phyloP scores from a whole-genome alignment of 306 rosid genomes.

The Geum urbanum region DNA sequence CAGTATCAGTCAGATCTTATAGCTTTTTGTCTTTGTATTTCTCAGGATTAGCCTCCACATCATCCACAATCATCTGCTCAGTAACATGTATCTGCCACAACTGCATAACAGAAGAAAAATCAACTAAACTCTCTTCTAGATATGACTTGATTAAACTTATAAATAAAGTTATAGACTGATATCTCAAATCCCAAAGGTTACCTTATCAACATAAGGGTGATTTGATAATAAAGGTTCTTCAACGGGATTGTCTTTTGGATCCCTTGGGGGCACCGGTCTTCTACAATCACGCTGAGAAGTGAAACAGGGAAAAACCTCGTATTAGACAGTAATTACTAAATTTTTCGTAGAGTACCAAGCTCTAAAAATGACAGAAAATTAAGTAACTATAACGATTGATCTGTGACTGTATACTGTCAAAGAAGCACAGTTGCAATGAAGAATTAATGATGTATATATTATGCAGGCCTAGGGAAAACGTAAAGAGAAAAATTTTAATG shows the following conservation, averaged over 20 bases:
- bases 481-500: background rate
- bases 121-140: too few species aligned
- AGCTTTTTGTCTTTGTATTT: conserved; percentile 69
- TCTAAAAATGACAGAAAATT: conserved; percentile 10
- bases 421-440: conserved; percentile 3
- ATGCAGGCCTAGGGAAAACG: background rate
- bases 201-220: conserved; percentile 94
- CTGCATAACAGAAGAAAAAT: conserved; percentile 35
- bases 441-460: background rate
- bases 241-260: conserved; percentile 77
- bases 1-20: conserved; percentile 64
- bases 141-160: too few species aligned
- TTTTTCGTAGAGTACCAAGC: background rate
- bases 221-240: conserved; percentile 82
- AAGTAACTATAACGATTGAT: background rate
- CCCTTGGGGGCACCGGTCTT: conserved; percentile 83
- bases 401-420: background rate
- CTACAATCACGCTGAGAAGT: conserved; percentile 77
- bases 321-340: background rate
- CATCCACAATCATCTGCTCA: conserved; percentile 84
- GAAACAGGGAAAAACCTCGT: conserved; percentile 16
- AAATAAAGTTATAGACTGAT: too few species aligned
- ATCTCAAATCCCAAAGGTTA: conserved; percentile 24
- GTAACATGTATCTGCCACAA: conserved; percentile 94
- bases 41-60: conserved; percentile 70